phyloP scores from a whole-genome alignment of 2,329 filamentous ascomycete genomes.

The Pseudogymnoascus sp. region DNA sequence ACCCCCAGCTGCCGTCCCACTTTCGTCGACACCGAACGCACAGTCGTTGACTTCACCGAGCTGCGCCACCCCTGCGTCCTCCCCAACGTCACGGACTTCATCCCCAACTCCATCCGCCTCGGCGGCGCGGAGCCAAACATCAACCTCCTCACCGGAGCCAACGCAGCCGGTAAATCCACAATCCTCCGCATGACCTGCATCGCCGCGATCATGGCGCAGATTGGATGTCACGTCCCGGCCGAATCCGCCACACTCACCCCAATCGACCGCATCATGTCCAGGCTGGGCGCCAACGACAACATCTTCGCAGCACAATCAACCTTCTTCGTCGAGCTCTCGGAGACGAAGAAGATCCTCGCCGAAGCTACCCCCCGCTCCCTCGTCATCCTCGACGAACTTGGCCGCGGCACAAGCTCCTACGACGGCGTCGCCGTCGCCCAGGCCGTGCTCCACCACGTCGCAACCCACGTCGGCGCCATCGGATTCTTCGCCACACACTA shows the following conservation, averaged over 20 bases:
- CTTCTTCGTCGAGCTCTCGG: constrained; percentile 94
- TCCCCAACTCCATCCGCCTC: constrained; percentile 85
- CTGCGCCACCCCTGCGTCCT: constrained; percentile 93
- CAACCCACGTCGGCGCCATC: constrained; percentile 83
- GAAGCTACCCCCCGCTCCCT: constrained; percentile 91
- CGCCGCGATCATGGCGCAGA: constrained; percentile 94
- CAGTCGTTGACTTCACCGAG: constrained; percentile 83
- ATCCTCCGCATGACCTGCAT: constrained; percentile 94
- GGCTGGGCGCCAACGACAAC: constrained; percentile 94
- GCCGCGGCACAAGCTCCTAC: constrained; percentile 88
- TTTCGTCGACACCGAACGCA: constrained; percentile 81
- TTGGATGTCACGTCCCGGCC: constrained; percentile 87
- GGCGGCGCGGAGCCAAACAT: constrained; percentile 78
- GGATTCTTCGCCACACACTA: constrained; percentile 99
- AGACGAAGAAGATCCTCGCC: constrained; percentile 95
- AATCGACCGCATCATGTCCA: constrained; percentile 96
- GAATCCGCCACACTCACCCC: constrained; percentile 76
- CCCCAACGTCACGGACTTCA: constrained; percentile 83
- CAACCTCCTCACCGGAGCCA: constrained; percentile 86
- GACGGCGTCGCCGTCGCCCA: constrained; percentile 96
- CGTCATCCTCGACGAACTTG: constrained; percentile 93
- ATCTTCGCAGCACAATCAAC: constrained; percentile 97
- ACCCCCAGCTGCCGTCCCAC: constrained; percentile 78
- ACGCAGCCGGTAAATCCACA: constrained; percentile 95
- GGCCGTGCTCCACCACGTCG: constrained; percentile 92